Base-by-base conservation (phyloP, 2,329 filamentous ascomycete genomes). In the Fusarium nurragi region DNA sequence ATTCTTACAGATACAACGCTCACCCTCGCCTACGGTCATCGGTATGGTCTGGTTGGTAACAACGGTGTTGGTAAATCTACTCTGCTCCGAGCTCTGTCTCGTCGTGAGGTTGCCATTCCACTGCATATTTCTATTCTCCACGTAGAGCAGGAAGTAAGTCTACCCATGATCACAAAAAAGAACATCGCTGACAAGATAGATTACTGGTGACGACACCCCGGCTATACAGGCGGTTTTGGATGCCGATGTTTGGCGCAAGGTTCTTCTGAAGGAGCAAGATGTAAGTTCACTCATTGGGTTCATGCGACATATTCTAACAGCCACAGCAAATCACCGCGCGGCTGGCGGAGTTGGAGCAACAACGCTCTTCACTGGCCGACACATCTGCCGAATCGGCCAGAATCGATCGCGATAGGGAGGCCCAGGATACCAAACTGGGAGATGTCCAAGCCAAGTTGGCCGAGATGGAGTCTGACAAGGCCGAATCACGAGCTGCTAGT, bases 381-480 rank as follows among this genome's bases (percentile, higher is more conserved):
- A 97, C 94, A 1, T 96, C 94, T 21, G 88, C 88, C 60, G 94
- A 98, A 80, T 94, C 94, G 14, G 90, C 88, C 37, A 91, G 86
- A 74, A 83, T 98, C 23, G 94, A 98, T 76, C 86, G 87, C 57
- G 93, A 97, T 71, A 89, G 93, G 64, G 95, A 98, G 77, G 92
- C 92, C 38, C 87, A 97, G 49, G 95, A 99, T 75, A 89, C 89
- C 63, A 97, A 95, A 36, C 85, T 99, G 41, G 93, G 90, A 68
- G 95, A 99, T 74, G 89, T 99, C 47, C 93, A 99, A 75, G 78
- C 85, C 58, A 99, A 99, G 78, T 85, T 99, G 59, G 88, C 94
- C 19, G 95, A 99, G 79, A 99, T 99, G 95, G 95, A 99, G 75
- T 97, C 95, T 1, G 95, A 99, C 81, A 98, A 97, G 80, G 95